These are phyloP conservation scores for Talaromyces sp. DNA, from an alignment of 2,329 filamentous ascomycete genomes.

Conservation along the genomic window DNA sequence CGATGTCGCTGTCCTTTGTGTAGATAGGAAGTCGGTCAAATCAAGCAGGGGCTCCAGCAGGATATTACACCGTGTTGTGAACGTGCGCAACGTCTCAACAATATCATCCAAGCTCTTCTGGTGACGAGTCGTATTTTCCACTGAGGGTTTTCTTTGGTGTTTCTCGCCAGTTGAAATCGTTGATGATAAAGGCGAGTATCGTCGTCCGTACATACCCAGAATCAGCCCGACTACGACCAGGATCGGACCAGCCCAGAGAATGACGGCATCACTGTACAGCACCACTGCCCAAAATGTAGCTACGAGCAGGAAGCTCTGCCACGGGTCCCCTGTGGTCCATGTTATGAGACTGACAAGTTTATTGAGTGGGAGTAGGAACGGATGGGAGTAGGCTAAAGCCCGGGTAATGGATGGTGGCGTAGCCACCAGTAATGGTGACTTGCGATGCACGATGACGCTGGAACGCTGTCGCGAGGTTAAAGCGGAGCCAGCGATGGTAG, in stretches of 20 bases:
- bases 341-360: constrained; percentile 81
- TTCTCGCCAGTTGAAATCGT: constrained; percentile 74
- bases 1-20: constrained; percentile 84
- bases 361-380: constrained; percentile 88
- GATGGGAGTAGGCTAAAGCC: constrained; percentile 92
- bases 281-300: constrained; percentile 82
- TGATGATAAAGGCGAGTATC: constrained; percentile 87
- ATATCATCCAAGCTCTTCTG: constrained; percentile 98
- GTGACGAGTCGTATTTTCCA: constrained; percentile 71
- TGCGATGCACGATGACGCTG: constrained; percentile 94
- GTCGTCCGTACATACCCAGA: constrained; percentile 85
- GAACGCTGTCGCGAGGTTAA: constrained; percentile 76
- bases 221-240: constrained; percentile 79
- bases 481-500: constrained; percentile 70
- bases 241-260: constrained; percentile 80
- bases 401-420: constrained; percentile 94
- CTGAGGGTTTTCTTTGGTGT: constrained; percentile 52
- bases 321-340: constrained; percentile 92
- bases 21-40: constrained; percentile 90
- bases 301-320: constrained; percentile 93
- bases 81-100: constrained; percentile 85
- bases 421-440: constrained; percentile 87
- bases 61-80: constrained; percentile 90
- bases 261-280: constrained; percentile 82
- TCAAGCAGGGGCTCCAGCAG: constrained; percentile 85